phyloP scores from a whole-genome alignment of 208 protist species.

The Naegleria fowleri region DNA sequence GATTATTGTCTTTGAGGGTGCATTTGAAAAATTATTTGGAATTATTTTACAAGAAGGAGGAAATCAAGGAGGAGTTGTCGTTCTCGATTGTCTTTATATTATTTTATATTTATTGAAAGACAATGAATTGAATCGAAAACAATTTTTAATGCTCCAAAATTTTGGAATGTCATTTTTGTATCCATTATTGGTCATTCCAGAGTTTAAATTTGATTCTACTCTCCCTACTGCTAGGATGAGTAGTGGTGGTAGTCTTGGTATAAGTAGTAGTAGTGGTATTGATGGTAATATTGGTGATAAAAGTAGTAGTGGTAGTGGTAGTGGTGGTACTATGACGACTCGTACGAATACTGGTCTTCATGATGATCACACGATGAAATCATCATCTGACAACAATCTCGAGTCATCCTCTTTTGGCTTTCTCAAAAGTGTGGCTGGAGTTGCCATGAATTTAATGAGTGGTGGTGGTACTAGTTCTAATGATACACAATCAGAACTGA shows the following conservation, averaged over 20 bases:
- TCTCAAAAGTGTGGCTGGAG: background rate
- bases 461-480: too few species aligned
- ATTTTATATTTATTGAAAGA: constrained; percentile 2
- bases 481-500: background rate
- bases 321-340: too few species aligned
- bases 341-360: too few species aligned
- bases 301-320: too few species aligned
- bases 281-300: too few species aligned
- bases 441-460: background rate
- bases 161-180: background rate
- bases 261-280: too few species aligned
- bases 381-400: too few species aligned
- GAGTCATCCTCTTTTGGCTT: background rate
- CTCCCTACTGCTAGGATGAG: too few species aligned
- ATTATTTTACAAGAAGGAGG: constrained; percentile 5
- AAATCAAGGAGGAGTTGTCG: background rate
- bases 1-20: constrained; percentile 15
- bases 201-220: background rate
- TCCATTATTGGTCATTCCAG: background rate
- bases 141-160: constrained; percentile 13
- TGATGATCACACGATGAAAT: too few species aligned
- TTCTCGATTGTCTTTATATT: background rate
- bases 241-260: too few species aligned
- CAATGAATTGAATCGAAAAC: constrained; percentile 21
- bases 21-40: constrained; percentile 13